phyloP scores from a whole-genome alignment of 176 grass and related monocot genomes.

The Olyra latifolia region DNA sequence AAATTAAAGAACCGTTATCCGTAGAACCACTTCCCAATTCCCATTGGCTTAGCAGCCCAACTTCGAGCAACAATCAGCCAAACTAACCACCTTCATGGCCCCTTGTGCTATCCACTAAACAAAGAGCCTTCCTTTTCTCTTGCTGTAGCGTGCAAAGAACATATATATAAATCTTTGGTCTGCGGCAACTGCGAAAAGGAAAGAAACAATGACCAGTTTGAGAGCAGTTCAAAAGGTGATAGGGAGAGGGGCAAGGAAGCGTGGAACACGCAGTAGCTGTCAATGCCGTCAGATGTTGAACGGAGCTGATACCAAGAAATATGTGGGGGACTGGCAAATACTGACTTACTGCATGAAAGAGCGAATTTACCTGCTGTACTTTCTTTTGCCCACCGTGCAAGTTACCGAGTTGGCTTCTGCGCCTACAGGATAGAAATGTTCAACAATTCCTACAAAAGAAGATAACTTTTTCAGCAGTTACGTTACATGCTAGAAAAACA shows the following conservation, averaged over 20 bases:
- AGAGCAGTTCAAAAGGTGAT: background rate
- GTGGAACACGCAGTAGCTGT: background rate
- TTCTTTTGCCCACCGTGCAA: background rate
- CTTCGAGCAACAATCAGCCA: background rate
- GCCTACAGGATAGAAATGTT: background rate
- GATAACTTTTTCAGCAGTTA: background rate
- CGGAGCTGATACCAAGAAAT: background rate
- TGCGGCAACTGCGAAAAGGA: background rate
- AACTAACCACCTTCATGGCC: constrained; percentile 7
- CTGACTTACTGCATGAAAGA: background rate
- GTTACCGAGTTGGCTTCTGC: background rate
- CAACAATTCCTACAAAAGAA: no score
- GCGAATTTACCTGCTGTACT: background rate
- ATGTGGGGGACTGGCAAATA: background rate
- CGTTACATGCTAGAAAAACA: background rate
- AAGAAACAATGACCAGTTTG: background rate
- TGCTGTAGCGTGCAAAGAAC: background rate
- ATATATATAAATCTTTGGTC: background rate
- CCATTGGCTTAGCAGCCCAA: background rate
- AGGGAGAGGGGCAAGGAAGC: background rate
- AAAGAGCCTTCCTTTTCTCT: constrained; percentile 18
- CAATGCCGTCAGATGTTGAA: constrained; percentile 5
- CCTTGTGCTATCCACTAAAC: constrained; percentile 6
- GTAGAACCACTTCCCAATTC: background rate
- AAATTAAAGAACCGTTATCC: background rate